Base-by-base conservation (phyloP, 2,329 filamentous ascomycete species). In the Alternaria alternata region DNA sequence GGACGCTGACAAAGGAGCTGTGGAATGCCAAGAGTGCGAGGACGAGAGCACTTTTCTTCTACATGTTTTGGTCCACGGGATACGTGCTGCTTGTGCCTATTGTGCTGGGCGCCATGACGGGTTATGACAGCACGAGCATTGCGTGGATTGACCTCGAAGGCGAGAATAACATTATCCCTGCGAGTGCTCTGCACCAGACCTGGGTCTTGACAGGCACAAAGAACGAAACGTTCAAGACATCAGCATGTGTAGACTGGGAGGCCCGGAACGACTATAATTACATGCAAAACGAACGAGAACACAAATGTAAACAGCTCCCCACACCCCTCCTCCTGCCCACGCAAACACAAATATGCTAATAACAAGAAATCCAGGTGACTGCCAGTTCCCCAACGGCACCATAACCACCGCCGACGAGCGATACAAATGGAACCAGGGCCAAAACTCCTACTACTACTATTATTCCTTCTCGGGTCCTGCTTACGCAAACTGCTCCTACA, bases 101-200 rank as follows among this genome's bases (percentile, higher is more conserved):
- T 20, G 64, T 76, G 5, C 48, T 78, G 1, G 57, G 67, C n/a
- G 76, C 77, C 12, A 78, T 79, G 74, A 77, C 75, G 0, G 78
- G 78, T 9, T 80, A 79, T 52, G 72, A 76, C n/a, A 70, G 63
- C 43, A 69, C 65, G 2, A 62, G 63, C 2, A 68, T 68, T 5
- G 64, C 71, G 0, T 77, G 72, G 69, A 61, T 78, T 14, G 67
- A 65, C 18, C 46, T 75, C 16, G 64, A 72, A 14, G 62, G 64
- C 16, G 54, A 56, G 4, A 64, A 71, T 16, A 73, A 75, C 28
- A 72, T 78, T 30, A 59, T 77, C 1, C 71, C 69, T 2, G 69
- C 68, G 2, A 52, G 63, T 5, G 55, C 54, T n/a, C 11, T 76
- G 16, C 16, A 63, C 9, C 0, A 0, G 2, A 14, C 58, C 3